Evolutionary conservation across 257 asterid genomes (phyloP).

Genomic region (Rhazya stricta): DNA sequence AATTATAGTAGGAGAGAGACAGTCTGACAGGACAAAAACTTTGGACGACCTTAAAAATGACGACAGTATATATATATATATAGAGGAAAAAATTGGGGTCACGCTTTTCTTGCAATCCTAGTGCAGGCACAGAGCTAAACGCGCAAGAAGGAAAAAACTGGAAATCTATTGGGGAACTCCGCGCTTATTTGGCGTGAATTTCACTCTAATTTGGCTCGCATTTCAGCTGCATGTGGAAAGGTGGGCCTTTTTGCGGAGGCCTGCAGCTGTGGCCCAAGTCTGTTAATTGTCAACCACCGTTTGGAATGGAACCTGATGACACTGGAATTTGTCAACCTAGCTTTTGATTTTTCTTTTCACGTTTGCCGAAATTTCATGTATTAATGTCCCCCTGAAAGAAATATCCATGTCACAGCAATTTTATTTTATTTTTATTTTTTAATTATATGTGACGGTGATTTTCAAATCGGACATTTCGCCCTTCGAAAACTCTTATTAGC

Average conservation of each 20-base stretch:
- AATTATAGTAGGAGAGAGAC: constrained; percentile 11
- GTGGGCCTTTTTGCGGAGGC: constrained; percentile 7
- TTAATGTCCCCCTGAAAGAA: too few species aligned
- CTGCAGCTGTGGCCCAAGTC: constrained; percentile 18
- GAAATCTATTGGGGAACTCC: constrained; percentile 11
- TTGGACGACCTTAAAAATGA: constrained; percentile 48
- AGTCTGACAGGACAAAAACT: constrained; percentile 44
- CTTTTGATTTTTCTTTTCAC: background rate
- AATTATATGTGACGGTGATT: too few species aligned
- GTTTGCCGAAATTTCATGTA: background rate
- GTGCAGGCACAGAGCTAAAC: constrained; percentile 32
- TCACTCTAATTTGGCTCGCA: constrained; percentile 15
- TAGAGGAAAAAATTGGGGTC: background rate
- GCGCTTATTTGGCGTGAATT: constrained; percentile 17
- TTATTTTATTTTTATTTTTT: too few species aligned
- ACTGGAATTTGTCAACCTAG: background rate
- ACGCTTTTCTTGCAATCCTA: constrained; percentile 2
- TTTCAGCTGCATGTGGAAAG: background rate
- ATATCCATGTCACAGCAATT: too few species aligned
- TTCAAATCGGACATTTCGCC: too few species aligned
- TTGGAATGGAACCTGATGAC: background rate
- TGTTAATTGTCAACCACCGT: background rate
- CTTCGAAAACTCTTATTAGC: too few species aligned
- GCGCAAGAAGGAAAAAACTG: constrained; percentile 16
- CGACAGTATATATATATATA: constrained; percentile 25